Evolutionary conservation across 345 rosid genomes (phyloP).

Genomic region (Salix udensis): DNA sequence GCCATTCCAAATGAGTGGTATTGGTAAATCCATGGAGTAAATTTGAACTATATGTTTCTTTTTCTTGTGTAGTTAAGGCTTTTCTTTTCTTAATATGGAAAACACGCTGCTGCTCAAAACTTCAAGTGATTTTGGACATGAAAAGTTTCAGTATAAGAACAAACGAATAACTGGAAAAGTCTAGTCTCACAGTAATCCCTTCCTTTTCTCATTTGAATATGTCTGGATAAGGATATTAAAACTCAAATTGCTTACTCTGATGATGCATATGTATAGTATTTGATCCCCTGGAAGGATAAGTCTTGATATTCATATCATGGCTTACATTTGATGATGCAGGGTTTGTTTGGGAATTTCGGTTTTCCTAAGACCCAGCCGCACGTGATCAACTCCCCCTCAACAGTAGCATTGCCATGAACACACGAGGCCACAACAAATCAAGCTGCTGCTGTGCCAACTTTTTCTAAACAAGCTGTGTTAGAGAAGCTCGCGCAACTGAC

Average conservation of each 20-base stretch:
- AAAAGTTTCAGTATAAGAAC: not conserved
- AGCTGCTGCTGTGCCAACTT: constrained; percentile 7
- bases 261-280: not conserved
- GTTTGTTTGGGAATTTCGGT: constrained; percentile 55
- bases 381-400: constrained; percentile 2
- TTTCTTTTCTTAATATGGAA: not conserved
- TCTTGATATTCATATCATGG: not conserved
- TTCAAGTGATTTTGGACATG: not conserved
- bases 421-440: constrained; percentile 4
- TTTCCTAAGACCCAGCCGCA: constrained; percentile 37
- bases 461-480: constrained; percentile 7
- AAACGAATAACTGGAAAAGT: not conserved
- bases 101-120: not conserved
- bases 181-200: not conserved
- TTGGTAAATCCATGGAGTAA: not conserved
- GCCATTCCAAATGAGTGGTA: not conserved
- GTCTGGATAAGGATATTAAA: not conserved
- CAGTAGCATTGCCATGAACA: constrained; percentile 20
- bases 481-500: constrained; percentile 17
- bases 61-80: not conserved
- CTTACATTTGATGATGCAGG: constrained; percentile 39
- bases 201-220: not conserved
- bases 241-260: not conserved
- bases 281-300: not conserved
- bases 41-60: not conserved